Percentiles rank a stretch among this genome's conserved stretches.
These are phyloP conservation scores for Fragilariopsis cylindrus DNA, from an alignment of 108 stramenopile species.

Conservation along the genomic window DNA sequence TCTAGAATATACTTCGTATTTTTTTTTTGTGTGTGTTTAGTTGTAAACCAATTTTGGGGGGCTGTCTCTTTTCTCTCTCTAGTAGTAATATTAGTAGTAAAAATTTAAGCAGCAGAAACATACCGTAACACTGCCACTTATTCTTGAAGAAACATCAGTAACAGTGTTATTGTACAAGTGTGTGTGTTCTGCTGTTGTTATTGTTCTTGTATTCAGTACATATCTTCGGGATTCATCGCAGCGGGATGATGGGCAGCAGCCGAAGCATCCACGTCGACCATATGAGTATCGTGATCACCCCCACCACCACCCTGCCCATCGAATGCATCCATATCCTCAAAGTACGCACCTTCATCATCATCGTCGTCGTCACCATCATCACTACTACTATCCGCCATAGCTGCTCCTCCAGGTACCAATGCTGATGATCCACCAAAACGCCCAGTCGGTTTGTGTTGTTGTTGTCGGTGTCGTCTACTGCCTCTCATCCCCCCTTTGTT, in stretches of 20 bases:
- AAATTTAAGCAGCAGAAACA: background rate
- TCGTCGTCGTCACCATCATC: constrained; percentile 25
- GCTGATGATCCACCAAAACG: background rate
- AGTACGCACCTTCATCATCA: background rate
- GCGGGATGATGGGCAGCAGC: background rate
- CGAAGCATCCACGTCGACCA: constrained; percentile 29
- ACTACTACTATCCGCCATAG: constrained; percentile 3
- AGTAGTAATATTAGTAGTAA: background rate
- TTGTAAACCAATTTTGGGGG: no score
- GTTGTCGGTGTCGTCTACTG: background rate
- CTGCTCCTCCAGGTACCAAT: background rate
- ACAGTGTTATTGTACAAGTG: no score
- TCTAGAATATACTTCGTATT: no score
- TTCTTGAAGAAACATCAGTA: no score
- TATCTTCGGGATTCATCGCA: constrained; percentile 49
- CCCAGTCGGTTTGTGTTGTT: no score
- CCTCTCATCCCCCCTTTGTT: background rate
- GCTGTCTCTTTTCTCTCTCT: background rate
- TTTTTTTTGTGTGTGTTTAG: no score
- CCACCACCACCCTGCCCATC: background rate
- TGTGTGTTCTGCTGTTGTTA: no score
- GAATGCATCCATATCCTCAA: background rate
- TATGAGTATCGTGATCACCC: constrained; percentile 28
- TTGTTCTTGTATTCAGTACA: constrained; percentile 24
- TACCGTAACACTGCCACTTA: no score